phyloP scores from a whole-genome alignment of 352 stramenopile genomes.

The Phytophthora rubi region DNA sequence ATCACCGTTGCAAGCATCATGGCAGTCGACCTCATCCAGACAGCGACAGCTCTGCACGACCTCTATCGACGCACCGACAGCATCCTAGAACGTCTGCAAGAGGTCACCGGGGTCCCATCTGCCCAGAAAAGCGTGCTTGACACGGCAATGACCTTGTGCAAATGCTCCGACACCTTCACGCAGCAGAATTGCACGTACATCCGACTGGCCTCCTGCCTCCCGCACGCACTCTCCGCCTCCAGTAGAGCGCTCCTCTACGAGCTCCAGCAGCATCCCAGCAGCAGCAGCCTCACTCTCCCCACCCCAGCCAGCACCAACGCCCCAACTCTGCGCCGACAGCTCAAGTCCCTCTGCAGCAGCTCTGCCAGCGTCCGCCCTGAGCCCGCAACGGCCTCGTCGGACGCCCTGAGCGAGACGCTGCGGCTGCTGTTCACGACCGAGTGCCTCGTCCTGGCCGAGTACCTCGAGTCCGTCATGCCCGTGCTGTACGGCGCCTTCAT shows the following conservation, averaged over 20 bases:
- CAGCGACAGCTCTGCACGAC: constrained; percentile 3
- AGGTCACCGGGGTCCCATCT: not conserved
- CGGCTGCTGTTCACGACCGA: constrained; percentile 37
- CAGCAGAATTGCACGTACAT: constrained; percentile 9
- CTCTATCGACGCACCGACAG: constrained; percentile 5
- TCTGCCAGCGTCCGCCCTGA: not conserved
- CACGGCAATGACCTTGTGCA: constrained; percentile 1
- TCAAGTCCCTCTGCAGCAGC: not conserved
- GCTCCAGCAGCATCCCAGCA: not conserved
- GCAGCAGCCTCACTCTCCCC: not conserved
- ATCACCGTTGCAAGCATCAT: constrained; percentile 11
- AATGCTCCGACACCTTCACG: not conserved
- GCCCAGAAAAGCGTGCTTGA: not conserved
- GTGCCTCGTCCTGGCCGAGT: constrained; percentile 42
- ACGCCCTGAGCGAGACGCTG: constrained; percentile 9
- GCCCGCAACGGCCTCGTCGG: not conserved
- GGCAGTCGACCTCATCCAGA: constrained; percentile 4
- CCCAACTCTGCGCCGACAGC: not conserved
- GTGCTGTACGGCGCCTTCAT: constrained; percentile 33
- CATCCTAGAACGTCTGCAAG: constrained; percentile 3
- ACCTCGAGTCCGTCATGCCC: constrained; percentile 42
- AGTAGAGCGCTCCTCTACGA: not conserved
- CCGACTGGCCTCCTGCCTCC: constrained; percentile 8
- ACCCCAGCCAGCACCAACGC: not conserved
- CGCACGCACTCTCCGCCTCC: not conserved